These are phyloP conservation scores for Lodderomyces jiufengensis DNA, from an alignment of 1,139 yeast species.

Conservation along the genomic window DNA sequence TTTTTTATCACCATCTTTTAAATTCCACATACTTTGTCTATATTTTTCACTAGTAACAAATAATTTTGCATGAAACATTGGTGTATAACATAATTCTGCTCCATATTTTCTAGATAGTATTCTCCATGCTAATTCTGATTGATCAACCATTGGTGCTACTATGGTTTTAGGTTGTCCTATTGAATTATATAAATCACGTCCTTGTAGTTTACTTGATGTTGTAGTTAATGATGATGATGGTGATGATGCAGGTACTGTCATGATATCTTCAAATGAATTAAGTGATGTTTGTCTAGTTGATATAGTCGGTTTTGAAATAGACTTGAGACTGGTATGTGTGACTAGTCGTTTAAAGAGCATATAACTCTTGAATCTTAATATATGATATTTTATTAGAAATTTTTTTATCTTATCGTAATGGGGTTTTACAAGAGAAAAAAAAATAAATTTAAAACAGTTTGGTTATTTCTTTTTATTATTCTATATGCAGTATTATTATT, in stretches of 20 bases:
- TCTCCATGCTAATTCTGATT: constrained; percentile 94
- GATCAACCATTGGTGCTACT: constrained; percentile 99
- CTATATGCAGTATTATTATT: too few species aligned
- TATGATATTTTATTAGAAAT: too few species aligned
- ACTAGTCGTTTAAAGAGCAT: too few species aligned
- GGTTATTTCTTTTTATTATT: too few species aligned
- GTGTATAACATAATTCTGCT: constrained; percentile 91
- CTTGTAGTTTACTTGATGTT: constrained; percentile 29
- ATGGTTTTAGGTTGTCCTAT: constrained; percentile 77
- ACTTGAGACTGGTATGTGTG: too few species aligned
- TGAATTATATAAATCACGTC: constrained; percentile 66
- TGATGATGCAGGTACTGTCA: background rate
- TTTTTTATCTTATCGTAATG: too few species aligned
- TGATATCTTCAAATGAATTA: background rate
- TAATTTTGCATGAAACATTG: constrained; percentile 91
- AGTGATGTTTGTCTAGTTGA: too few species aligned
- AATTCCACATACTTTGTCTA: constrained; percentile 69
- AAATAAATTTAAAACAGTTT: too few species aligned
- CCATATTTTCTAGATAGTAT: constrained; percentile 83
- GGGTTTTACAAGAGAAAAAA: too few species aligned
- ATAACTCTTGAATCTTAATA: too few species aligned
- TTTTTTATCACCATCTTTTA: constrained; percentile 60
- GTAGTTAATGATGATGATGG: constrained; percentile 1
- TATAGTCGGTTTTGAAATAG: too few species aligned
- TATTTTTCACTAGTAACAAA: constrained; percentile 85